Percentiles rank a stretch among this genome's conserved stretches.
Evolutionary conservation across 306 rosid species (phyloP).

Genomic region (Dicorynia guianensis): DNA sequence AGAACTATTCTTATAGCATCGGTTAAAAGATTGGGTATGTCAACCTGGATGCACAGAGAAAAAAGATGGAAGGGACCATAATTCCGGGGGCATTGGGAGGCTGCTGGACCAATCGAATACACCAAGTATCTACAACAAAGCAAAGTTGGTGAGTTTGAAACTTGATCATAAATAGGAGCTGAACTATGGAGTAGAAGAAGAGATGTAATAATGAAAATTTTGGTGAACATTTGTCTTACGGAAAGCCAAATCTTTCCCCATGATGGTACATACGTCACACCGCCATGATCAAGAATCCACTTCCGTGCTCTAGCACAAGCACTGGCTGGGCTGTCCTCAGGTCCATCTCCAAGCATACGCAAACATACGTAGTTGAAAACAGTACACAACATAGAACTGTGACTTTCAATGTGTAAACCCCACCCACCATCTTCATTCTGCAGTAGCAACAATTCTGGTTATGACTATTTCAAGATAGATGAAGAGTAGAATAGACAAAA

Average conservation of each 20-base stretch:
- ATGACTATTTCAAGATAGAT: no score
- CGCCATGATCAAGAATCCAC: conserved; percentile 43
- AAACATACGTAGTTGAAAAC: conserved; percentile 49
- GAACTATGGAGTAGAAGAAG: not conserved
- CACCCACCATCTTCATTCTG: conserved; percentile 66
- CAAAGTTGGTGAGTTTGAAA: no score
- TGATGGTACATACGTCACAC: no score
- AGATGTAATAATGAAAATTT: no score
- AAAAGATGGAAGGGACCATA: conserved; percentile 57
- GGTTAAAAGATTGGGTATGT: not conserved
- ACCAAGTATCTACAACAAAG: conserved; percentile 44
- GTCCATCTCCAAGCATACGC: conserved; percentile 62
- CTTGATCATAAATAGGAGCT: no score
- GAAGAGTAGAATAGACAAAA: no score
- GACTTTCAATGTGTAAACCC: conserved; percentile 60
- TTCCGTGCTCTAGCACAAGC: no score
- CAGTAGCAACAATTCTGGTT: not conserved
- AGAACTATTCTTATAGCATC: not conserved
- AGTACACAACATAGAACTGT: conserved; percentile 57
- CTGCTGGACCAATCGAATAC: conserved; percentile 50
- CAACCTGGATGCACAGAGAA: conserved; percentile 58
- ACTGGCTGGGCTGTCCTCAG: conserved; percentile 45
- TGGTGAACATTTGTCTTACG: no score
- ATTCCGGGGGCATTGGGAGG: conserved; percentile 65
- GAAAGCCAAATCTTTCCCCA: no score